Base-by-base conservation (phyloP, 495 filamentous ascomycete genomes). In the Rostrohypoxylon terebratum region DNA sequence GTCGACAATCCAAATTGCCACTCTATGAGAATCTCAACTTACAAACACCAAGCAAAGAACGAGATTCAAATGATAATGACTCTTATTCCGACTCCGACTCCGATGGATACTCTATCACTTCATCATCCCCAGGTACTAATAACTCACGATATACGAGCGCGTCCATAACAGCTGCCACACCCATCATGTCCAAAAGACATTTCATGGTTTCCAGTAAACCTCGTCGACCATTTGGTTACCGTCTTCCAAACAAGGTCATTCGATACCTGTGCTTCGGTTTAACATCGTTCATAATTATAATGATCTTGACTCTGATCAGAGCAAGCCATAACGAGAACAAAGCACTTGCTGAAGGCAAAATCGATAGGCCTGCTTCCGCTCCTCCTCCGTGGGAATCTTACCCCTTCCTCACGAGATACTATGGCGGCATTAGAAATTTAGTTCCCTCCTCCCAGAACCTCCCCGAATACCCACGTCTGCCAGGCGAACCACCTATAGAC, bases 351-450 rank as follows among this genome's bases (percentile, higher is more conserved):
- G 79, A 84, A 83, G 75, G 91, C 83, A 75, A 77, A 86, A 64
- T 81, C 65, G 76, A 78, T 58, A 76, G 86, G 47, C 83, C 85
- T 3, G 79, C 87, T 3, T 79, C 85, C 0, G 85, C 87, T 50
- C 91, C 92, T n/a, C 88, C 88, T 3, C 78, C 82, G 50, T 97
- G 94, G 94, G 92, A 96, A 76, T 83, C 82, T 4, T 97, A 96
- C 77, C 88, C 88, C 0, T 94, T 96, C 76, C 79, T 97, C 63
- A 89, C 86, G 51, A 85, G 94, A 60, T 97, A 97, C 77, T 91
- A 96, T 77, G 94, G 94, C 14, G 94, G 94, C 0, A 83, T 97
- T 50, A 83, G 87, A 66, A 89, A 83, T 1, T 72, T 97, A 66
- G 87, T 92, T 0, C 77, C 87, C 7, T 83, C 89, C 48, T 75